A percentile compares a stretch with the other conserved stretches of the same genome.
Evolutionary conservation across 2,329 filamentous ascomycete species (phyloP).

Genomic region (Chrysoporthe austroafricana): DNA sequence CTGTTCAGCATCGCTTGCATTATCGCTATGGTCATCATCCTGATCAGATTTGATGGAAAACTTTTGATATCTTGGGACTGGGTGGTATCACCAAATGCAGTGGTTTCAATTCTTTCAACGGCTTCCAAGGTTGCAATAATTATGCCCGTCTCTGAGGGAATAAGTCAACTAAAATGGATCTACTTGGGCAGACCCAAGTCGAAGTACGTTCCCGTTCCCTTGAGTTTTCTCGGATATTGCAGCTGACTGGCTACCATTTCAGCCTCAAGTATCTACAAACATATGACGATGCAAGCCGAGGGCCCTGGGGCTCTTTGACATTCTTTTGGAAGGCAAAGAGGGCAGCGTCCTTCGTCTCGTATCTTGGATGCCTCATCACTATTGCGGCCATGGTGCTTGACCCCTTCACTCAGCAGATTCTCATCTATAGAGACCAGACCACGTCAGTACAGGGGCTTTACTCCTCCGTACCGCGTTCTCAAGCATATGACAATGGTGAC

Average conservation of each 20-base stretch:
- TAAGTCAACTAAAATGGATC: conserved; percentile 8
- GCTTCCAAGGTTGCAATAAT: conserved; percentile 10
- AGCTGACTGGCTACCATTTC: not conserved
- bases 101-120: conserved; percentile 3
- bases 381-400: not conserved
- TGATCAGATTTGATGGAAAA: not conserved
- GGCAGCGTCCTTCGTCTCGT: not conserved
- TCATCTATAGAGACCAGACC: not conserved
- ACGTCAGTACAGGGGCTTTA: not conserved
- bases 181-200: not conserved
- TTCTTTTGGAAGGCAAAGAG: not conserved
- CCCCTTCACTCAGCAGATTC: not conserved
- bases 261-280: not conserved
- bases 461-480: not conserved
- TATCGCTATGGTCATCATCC: not conserved
- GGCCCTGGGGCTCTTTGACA: not conserved
- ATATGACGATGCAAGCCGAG: not conserved
- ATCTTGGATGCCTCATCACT: not conserved
- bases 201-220: not conserved
- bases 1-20: not conserved
- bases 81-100: conserved; percentile 4
- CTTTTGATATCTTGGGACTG: not conserved
- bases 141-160: conserved; percentile 1
- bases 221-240: not conserved
- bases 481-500: not conserved